Percentiles rank a stretch among this genome's conserved stretches.
Conservation (phyloP, 2,329 filamentous ascomycete genomes). For the Clarireedia sp. region DNA sequence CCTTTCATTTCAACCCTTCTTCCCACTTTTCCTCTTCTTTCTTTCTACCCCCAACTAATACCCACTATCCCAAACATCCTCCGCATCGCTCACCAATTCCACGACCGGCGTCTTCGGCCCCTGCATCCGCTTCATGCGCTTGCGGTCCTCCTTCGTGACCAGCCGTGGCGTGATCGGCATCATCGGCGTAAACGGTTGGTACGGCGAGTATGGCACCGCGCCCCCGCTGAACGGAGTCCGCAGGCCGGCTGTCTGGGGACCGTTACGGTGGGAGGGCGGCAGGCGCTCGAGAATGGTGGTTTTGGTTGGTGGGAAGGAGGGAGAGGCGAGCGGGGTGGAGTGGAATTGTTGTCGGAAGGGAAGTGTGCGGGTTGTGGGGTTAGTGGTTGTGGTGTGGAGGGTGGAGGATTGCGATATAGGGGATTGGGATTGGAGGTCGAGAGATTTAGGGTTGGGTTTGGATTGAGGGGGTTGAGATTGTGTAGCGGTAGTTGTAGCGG, state of each 20-base stretch:
- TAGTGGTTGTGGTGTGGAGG: conserved; percentile 14
- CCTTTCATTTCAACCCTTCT: no score
- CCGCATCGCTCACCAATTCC: conserved; percentile 52
- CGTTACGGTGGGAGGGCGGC: conserved; percentile 39
- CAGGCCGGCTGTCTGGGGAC: conserved; percentile 39
- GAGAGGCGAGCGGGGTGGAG: conserved; percentile 42
- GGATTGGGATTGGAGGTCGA: neutral
- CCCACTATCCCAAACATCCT: conserved; percentile 51
- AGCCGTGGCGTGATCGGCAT: conserved; percentile 71
- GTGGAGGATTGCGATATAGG: conserved; percentile 1
- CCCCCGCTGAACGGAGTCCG: conserved; percentile 55
- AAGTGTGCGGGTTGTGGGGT: conserved; percentile 35
- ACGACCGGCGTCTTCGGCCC: conserved; percentile 53
- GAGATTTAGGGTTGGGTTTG: conserved; percentile 8
- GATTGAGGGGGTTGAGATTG: neutral
- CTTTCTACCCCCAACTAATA: conserved; percentile 15
- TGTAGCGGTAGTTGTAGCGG: conserved; percentile 11
- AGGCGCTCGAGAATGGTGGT: conserved; percentile 57
- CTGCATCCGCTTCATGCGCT: conserved; percentile 52
- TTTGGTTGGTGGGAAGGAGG: conserved; percentile 39
- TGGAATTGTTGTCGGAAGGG: conserved; percentile 56
- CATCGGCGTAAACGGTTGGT: conserved; percentile 70
- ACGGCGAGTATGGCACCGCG: conserved; percentile 65
- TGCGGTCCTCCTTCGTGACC: conserved; percentile 62
- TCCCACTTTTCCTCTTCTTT: no score